These are phyloP conservation scores for Chlamydomonas eustigma DNA, from an alignment of 139 green algal genomes.

Conservation along the genomic window DNA sequence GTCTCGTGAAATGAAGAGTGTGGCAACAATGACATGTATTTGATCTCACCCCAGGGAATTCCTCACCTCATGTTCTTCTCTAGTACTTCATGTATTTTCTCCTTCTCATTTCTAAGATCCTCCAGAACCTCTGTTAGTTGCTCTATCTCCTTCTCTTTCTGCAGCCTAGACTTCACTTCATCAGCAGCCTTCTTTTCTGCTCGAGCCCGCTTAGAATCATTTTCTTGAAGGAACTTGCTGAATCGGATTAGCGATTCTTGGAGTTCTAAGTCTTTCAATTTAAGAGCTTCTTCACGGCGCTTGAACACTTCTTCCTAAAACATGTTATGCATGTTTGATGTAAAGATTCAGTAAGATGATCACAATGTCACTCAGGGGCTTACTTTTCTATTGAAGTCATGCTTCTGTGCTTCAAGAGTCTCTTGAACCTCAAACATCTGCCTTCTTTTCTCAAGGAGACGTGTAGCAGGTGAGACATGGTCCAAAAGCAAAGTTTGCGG, in stretches of 20 bases:
- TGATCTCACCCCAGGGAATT: not conserved
- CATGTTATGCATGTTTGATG: not conserved
- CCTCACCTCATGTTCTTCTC: constrained; percentile 65
- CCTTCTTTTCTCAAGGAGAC: constrained; percentile 85
- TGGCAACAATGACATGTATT: too few relatives aligned
- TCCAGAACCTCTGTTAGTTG: constrained; percentile 62
- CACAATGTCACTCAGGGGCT: not conserved
- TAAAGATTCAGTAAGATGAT: not conserved
- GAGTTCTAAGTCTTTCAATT: constrained; percentile 86
- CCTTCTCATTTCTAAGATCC: constrained; percentile 62
- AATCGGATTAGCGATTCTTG: constrained; percentile 89
- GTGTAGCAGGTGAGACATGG: constrained; percentile 82
- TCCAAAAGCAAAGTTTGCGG: constrained; percentile 70
- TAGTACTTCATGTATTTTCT: constrained; percentile 60
- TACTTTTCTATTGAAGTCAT: constrained; percentile 71
- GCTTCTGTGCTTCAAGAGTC: constrained; percentile 77
- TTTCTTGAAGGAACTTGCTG: constrained; percentile 90
- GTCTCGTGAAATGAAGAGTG: too few relatives aligned
- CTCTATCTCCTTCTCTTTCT: constrained; percentile 81
- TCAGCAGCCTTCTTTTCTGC: constrained; percentile 81
- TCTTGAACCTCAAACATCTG: constrained; percentile 95
- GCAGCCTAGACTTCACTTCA: constrained; percentile 64
- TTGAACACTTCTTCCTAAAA: constrained; percentile 82
- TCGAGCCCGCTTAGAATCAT: constrained; percentile 78
- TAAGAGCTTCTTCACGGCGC: constrained; percentile 74